phyloP scores from a whole-genome alignment of 768 basidiomycete genomes.

The Xerocomellus dryophilus region DNA sequence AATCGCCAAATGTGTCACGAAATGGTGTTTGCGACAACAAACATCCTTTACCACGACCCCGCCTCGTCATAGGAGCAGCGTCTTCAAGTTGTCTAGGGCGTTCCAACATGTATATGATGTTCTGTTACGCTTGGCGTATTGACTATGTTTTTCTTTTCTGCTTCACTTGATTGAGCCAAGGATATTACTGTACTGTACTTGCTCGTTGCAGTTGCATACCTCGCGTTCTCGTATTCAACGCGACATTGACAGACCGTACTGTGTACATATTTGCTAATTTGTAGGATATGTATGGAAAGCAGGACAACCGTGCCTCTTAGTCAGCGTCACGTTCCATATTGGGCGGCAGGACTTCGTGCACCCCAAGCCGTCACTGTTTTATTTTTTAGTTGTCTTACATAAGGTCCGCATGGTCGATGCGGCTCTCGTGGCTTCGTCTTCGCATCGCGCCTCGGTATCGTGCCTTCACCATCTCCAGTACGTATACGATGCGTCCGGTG shows the following conservation, averaged over 20 bases:
- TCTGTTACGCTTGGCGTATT: constrained; percentile 7
- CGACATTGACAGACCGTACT: not conserved
- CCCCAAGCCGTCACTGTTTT: too few species aligned
- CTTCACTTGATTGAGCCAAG: not conserved
- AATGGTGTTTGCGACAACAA: constrained; percentile 28
- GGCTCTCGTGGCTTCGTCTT: too few species aligned
- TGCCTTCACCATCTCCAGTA: too few species aligned
- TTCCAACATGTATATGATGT: constrained; percentile 12
- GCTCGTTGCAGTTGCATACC: not conserved
- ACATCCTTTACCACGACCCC: constrained; percentile 13
- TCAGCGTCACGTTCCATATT: too few species aligned
- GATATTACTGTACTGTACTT: not conserved
- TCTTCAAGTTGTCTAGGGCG: not conserved
- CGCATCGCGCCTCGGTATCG: too few species aligned
- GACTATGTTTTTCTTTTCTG: not conserved
- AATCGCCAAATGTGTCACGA: constrained; percentile 13
- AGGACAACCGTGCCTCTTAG: too few species aligned
- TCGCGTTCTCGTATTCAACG: not conserved
- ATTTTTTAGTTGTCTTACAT: too few species aligned
- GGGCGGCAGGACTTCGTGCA: too few species aligned
- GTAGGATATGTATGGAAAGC: not conserved
- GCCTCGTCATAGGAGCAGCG: constrained; percentile 9
- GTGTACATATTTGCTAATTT: not conserved
- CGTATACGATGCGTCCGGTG: too few species aligned
- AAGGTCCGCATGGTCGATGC: too few species aligned